phyloP scores from a whole-genome alignment of 1,284 basidiomycete genomes.

The Ustilago cynodontis region DNA sequence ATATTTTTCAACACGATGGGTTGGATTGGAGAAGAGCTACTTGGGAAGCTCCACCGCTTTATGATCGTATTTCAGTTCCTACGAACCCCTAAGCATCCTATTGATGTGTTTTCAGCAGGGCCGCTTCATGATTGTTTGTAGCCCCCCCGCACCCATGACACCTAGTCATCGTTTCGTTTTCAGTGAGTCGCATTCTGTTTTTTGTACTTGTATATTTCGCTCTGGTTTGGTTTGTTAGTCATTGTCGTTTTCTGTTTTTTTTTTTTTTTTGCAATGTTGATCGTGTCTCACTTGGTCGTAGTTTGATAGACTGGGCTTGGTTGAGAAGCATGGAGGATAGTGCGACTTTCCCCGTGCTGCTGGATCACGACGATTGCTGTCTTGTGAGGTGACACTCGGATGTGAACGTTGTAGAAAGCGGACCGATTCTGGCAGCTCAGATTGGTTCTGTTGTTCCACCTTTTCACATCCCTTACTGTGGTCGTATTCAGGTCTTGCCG shows the following conservation, averaged over 20 bases:
- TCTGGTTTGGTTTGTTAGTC: neutral
- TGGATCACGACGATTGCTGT: neutral
- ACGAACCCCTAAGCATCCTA: neutral
- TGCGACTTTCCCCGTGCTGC: no score
- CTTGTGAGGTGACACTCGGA: no score
- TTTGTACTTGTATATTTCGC: conserved; percentile 5
- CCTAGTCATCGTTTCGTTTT: no score
- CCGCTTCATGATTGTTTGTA: neutral
- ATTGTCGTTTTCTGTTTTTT: neutral
- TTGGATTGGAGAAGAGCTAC: conserved; percentile 50
- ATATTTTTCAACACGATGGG: conserved; percentile 52
- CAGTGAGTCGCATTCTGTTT: neutral
- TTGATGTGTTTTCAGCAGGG: no score
- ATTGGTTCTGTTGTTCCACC: no score
- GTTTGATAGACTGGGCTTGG: neutral
- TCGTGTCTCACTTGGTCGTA: neutral
- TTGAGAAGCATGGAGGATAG: no score
- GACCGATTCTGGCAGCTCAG: no score
- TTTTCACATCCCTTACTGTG: no score
- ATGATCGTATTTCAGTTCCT: conserved; percentile 14
- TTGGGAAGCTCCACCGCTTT: conserved; percentile 52
- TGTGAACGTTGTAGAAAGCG: no score
- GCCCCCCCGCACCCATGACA: neutral
- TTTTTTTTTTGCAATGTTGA: conserved; percentile 3
- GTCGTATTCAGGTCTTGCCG: no score